Evolutionary conservation across 768 basidiomycete genomes (phyloP).

Genomic region (Filobasidium wieringae): DNA sequence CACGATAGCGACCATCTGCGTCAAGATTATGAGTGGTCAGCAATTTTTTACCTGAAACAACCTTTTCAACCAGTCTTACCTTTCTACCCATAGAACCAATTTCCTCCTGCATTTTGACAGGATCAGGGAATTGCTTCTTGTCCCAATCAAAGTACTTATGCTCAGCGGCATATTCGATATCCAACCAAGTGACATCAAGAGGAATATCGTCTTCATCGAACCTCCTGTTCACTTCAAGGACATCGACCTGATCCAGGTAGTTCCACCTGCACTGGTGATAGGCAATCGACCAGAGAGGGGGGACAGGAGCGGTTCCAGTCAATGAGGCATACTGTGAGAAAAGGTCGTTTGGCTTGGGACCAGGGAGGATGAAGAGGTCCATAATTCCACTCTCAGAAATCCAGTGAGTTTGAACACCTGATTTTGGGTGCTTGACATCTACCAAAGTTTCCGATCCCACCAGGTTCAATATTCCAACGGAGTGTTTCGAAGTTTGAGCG

Average conservation of each 20-base stretch:
- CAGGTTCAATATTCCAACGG: constrained; percentile 80
- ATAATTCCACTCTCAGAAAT: constrained; percentile 94
- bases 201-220: constrained; percentile 95
- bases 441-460: constrained; percentile 90
- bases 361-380: constrained; percentile 85
- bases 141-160: constrained; percentile 99
- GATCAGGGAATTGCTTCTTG: constrained; percentile 79
- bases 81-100: constrained; percentile 75
- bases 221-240: constrained; percentile 66
- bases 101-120: constrained; percentile 81
- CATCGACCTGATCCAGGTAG: constrained; percentile 78
- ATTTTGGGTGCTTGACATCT: constrained; percentile 62
- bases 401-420: constrained; percentile 69
- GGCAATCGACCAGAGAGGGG: constrained; percentile 77
- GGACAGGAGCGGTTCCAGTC: constrained; percentile 77
- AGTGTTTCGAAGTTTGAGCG: constrained; percentile 74
- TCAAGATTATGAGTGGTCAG: not conserved
- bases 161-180: constrained; percentile 87
- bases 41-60: not conserved
- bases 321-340: constrained; percentile 75
- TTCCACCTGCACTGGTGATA: constrained; percentile 99
- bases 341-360: constrained; percentile 67
- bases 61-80: constrained; percentile 43
- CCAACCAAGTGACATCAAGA: constrained; percentile 92
- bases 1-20: constrained; percentile 90